phyloP scores from a whole-genome alignment of 495 filamentous ascomycete species.

The Massariosphaeria phaeospora region DNA sequence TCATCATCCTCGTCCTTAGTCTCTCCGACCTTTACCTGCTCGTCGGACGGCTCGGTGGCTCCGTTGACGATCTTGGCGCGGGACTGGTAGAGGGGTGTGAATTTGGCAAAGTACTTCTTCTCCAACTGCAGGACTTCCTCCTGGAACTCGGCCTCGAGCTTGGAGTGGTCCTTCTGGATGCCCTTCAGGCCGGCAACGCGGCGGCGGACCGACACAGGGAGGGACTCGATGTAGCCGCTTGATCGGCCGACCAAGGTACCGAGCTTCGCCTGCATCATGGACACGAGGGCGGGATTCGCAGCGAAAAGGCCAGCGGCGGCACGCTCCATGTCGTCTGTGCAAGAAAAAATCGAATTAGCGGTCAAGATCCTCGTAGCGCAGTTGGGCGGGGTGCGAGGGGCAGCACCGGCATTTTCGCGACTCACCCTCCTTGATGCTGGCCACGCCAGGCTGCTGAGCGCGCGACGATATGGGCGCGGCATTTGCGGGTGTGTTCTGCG shows the following conservation, averaged over 20 bases:
- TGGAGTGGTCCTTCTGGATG: constrained; percentile 96
- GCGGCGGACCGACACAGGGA: constrained; percentile 80
- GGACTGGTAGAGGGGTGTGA: constrained; percentile 94
- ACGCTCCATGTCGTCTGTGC: constrained; percentile 83
- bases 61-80: constrained; percentile 93
- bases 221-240: constrained; percentile 95
- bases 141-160: constrained; percentile 96
- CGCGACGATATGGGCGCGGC: constrained; percentile 97
- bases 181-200: constrained; percentile 94
- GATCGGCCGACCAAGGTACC: constrained; percentile 88
- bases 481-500: constrained; percentile 90
- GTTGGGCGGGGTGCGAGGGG: constrained; percentile 8
- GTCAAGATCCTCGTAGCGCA: constrained; percentile 21
- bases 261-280: constrained; percentile 96
- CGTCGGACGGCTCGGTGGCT: constrained; percentile 72
- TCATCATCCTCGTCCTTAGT: constrained; percentile 67
- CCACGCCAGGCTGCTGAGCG: constrained; percentile 88
- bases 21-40: constrained; percentile 81
- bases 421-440: constrained; percentile 94
- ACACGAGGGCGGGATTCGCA: constrained; percentile 84
- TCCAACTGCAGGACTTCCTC: constrained; percentile 95
- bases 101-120: constrained; percentile 99
- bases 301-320: constrained; percentile 86
- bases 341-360: constrained; percentile 29
- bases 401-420: background rate